Percentiles rank a stretch among this genome's conserved stretches.
phyloP scores from a whole-genome alignment of 2,329 filamentous ascomycete species.

The Beauveria medogensis region DNA sequence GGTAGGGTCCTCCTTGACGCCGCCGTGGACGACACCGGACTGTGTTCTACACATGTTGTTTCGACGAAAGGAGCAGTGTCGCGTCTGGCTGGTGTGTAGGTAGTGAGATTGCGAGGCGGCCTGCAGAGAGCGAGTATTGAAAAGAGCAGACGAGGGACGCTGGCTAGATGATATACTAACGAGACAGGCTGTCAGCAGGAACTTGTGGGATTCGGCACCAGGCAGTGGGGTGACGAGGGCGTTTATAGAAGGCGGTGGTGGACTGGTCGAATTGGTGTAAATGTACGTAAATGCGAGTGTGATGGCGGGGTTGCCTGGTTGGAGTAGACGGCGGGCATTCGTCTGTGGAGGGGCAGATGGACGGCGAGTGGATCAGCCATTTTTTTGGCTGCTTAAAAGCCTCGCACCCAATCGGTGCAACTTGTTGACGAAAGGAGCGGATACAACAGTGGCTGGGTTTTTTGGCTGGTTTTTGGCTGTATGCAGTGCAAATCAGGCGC shows the following conservation, averaged over 20 bases:
- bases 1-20: conserved; percentile 21
- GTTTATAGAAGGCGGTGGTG: conserved; percentile 3
- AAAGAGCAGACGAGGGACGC: not conserved
- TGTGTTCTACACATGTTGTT: conserved; percentile 57
- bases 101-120: not conserved
- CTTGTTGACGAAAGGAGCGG: not conserved
- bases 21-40: conserved; percentile 25
- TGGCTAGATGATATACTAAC: conserved; percentile 1
- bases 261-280: not conserved
- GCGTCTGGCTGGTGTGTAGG: conserved; percentile 19
- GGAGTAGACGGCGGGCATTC: too few species aligned
- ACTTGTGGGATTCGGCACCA: not conserved
- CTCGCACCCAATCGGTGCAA: not conserved
- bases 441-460: not conserved
- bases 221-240: conserved; percentile 3
- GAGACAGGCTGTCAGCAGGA: conserved; percentile 6
- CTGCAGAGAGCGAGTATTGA: not conserved
- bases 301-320: not conserved
- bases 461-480: too few species aligned
- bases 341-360: not conserved
- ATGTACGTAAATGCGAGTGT: not conserved
- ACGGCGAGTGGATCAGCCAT: not conserved
- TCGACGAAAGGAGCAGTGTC: conserved; percentile 69
- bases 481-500: too few species aligned
- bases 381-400: not conserved